Evolutionary conservation across 768 basidiomycete genomes (phyloP), one percentile per base, ranked within the genome.

Genomic region (Suillus placidus): DNA sequence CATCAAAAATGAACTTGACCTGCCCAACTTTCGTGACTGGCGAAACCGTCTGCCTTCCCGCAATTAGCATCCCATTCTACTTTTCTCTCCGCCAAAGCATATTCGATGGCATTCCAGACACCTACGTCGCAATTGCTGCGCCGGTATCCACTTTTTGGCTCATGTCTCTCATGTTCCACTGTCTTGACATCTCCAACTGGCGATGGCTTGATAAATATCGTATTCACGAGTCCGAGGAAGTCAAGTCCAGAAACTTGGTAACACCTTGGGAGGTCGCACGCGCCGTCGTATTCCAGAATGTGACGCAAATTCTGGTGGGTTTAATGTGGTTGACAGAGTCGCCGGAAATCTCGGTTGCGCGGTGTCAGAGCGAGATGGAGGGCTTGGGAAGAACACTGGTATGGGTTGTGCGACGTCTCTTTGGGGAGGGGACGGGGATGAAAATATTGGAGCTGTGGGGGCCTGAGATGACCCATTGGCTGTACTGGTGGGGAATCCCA

Each of bases 401-500:
- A 20, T 76, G 78, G 56, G 71, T 81, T 0, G 69, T 83, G 3
- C 65, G 75, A 45, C 68, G 78, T 61, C 47, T 80, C 4, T 64
- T 88, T 7, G 87, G 88, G 18, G 74, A 80, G 56, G 71, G 80
- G 47, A 70, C 73, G 0, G 83, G 76, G 0, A 72, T 74, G 63
- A 68, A 73, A 32, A 34, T 84, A 20, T 70, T 85, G 69, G 70
- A 73, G 34, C 65, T 40, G 16, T 71, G 75, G 67, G 86, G 80
- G 4, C 76, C 76, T 7, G 69, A 82, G 23, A 70, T 88, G 20
- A 83, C 89, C 18, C 84, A 89, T 73, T 85, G 84, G 73, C 69
- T 88, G 23, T 99, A 99, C 76, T 99, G 97, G 97, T 99, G 95
- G 94, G 88, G 81, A 6, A 87, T 95, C 7, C 97, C 97, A 0